Conservation (phyloP, 306 rosid genomes). For the Lagenaria siceraria region DNA sequence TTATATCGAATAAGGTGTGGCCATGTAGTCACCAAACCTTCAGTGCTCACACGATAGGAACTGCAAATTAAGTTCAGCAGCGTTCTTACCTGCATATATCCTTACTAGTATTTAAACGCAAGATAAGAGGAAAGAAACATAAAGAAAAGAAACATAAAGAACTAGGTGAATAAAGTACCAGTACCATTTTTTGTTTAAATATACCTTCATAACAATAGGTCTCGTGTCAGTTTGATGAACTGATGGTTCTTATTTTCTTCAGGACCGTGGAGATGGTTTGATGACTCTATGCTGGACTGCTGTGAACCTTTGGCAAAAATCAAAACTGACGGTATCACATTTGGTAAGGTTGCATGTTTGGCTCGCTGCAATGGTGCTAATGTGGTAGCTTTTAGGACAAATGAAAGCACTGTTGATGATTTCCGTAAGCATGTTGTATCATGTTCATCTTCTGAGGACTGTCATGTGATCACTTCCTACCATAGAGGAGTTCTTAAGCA, state of each 20-base stretch:
- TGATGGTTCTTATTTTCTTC: not conserved
- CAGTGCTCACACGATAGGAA: not conserved
- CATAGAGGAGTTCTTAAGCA: conserved; percentile 49
- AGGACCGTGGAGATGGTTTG: conserved; percentile 99
- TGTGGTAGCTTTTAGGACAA: conserved; percentile 45
- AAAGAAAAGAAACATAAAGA: not conserved
- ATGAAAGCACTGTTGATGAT: conserved; percentile 37
- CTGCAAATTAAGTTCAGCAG: not conserved
- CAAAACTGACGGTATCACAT: conserved; percentile 62
- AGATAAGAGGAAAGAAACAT: not conserved
- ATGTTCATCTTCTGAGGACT: conserved; percentile 45
- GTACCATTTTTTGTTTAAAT: not conserved
- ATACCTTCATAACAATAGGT: not conserved
- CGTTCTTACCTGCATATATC: not conserved
- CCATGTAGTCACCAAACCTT: not conserved
- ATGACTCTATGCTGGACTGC: conserved; percentile 88
- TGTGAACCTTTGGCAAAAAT: conserved; percentile 69
- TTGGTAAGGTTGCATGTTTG: conserved; percentile 84
- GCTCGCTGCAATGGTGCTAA: conserved; percentile 86
- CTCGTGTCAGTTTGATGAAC: not conserved
- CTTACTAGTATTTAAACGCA: not conserved
- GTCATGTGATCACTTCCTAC: conserved; percentile 67
- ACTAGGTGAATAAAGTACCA: not conserved
- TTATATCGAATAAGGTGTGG: not conserved
- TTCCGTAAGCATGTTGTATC: conserved; percentile 44